These are phyloP conservation scores for Pythium monospermum DNA, from an alignment of 352 stramenopile genomes.

Conservation along the genomic window DNA sequence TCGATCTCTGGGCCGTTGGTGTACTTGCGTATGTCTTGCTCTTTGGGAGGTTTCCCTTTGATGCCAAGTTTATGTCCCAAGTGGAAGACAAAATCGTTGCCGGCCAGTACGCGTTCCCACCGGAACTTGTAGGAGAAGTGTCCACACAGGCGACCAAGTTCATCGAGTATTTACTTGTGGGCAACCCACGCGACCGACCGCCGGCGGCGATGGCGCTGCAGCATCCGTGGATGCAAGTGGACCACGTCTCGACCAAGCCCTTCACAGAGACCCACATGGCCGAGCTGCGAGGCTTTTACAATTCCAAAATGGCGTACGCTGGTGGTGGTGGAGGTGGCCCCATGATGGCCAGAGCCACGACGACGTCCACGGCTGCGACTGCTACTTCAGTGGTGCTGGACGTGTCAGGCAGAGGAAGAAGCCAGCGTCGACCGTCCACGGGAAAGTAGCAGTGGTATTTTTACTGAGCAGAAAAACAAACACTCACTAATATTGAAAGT, in stretches of 20 bases:
- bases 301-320: background rate
- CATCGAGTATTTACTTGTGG: conserved; percentile 66
- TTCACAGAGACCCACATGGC: conserved; percentile 49
- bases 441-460: too few species aligned
- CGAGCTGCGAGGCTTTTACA: conserved; percentile 39
- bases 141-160: conserved; percentile 71
- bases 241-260: conserved; percentile 24
- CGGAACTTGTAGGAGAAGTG: conserved; percentile 42
- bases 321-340: too few species aligned
- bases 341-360: too few species aligned
- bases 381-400: too few species aligned
- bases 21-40: conserved; percentile 72
- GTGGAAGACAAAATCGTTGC: conserved; percentile 80
- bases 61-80: conserved; percentile 75
- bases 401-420: too few species aligned
- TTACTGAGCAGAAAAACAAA: too few species aligned
- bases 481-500: too few species aligned
- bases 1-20: conserved; percentile 78
- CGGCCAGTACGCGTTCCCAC: conserved; percentile 52
- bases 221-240: conserved; percentile 66
- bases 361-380: too few species aligned
- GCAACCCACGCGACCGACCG: conserved; percentile 51
- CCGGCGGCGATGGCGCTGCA: conserved; percentile 54
- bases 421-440: too few species aligned
- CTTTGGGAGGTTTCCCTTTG: conserved; percentile 70